Percentiles rank a stretch among this genome's conserved stretches.
Evolutionary conservation across 1,284 basidiomycete genomes (phyloP).

Genomic region (Rhodotorula sp.): DNA sequence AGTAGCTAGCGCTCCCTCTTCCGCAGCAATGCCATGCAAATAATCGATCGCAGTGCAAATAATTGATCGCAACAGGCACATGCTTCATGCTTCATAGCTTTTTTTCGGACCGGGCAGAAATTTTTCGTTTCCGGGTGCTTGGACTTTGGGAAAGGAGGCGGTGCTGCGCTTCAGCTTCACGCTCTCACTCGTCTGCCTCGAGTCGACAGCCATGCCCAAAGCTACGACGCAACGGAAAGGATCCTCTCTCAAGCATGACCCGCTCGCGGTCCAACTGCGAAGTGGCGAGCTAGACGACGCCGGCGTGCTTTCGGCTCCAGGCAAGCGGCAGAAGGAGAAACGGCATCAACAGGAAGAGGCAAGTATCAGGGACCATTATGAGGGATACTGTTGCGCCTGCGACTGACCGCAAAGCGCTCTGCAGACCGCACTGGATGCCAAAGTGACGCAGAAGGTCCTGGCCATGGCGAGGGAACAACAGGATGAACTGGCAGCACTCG

Average conservation of each 20-base stretch:
- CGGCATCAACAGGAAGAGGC: constrained; percentile 39
- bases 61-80: too few relatives aligned
- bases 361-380: not conserved
- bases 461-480: constrained; percentile 91
- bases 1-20: not conserved
- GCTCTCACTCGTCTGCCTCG: not conserved
- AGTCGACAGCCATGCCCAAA: constrained; percentile 24
- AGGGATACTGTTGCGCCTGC: too few relatives aligned
- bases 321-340: constrained; percentile 41
- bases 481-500: constrained; percentile 62
- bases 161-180: not conserved
- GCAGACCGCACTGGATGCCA: constrained; percentile 75
- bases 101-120: too few relatives aligned
- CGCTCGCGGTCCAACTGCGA: constrained; percentile 41
- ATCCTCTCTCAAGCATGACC: constrained; percentile 34
- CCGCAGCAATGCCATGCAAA: too few relatives aligned
- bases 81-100: too few relatives aligned
- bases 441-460: constrained; percentile 85
- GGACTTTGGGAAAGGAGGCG: constrained; percentile 2
- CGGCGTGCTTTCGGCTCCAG: constrained; percentile 40
- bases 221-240: constrained; percentile 11
- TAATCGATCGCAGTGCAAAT: too few relatives aligned
- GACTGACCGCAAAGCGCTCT: not conserved
- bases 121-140: not conserved
- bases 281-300: constrained; percentile 33